Base-by-base conservation (phyloP, 2,329 filamentous ascomycete genomes). In the Fusarium sublunatum region DNA sequence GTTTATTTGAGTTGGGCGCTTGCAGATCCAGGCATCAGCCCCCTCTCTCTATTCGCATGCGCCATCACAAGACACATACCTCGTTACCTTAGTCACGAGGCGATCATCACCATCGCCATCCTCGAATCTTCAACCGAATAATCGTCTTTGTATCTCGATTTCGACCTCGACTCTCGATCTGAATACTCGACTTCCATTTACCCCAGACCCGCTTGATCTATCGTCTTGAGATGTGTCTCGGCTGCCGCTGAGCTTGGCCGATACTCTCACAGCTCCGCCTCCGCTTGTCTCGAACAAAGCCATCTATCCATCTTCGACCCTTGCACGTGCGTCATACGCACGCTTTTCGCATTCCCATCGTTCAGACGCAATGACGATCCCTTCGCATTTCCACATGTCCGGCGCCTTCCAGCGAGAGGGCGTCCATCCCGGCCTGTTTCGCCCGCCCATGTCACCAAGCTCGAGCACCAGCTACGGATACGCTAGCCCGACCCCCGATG, bases 341-440 rank as follows among this genome's bases (percentile, higher is more conserved):
- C 41, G 13, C 39, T 36, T 48, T 46, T 50, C 48, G 43, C 53
- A 32, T 58, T 46, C 54, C 43, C 42, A 45, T 35, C 15, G n/a
- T 29, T n/a, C 40, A 61, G 38, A 36, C 48, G 50, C 53, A 48
- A 61, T 75, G 73, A 67, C 72, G 1, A 65, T 73, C 41, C 65
- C 71, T 19, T 65, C 73, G 19, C 67, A 70, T 60, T 75, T 76
- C 65, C 75, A 74, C 53, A 75, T 77, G 73, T 74, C 75, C 13
- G 75, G 75, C 36, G 64, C 72, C 47, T 76, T 76, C 42, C 72
- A 75, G 59, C 60, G 67, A 44, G 74, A 76, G 36, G 73, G 75
- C 67, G 71, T 79, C 31, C 79, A 82, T 62, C 76, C 81, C 7
- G 79, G 79, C 47, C 73, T 83, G 29, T 83, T 82, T 60, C 79